These are phyloP conservation scores for Vinca minor DNA, from an alignment of 257 asterid genomes.

Conservation along the genomic window DNA sequence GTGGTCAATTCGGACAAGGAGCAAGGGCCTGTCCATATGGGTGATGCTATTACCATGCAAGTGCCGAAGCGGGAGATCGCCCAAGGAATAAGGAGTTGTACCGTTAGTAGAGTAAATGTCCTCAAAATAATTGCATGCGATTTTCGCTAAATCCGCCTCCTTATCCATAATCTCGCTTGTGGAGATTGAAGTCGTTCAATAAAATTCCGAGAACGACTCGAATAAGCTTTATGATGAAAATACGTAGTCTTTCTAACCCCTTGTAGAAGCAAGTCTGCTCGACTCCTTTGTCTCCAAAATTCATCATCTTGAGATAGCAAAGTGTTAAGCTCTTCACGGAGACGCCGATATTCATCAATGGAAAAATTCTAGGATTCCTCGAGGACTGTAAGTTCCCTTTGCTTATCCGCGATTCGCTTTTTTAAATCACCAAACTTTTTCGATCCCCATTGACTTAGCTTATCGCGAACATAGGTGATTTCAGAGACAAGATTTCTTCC, in stretches of 20 bases:
- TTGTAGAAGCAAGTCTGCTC: not conserved
- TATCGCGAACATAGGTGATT: no score
- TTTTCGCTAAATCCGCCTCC: not conserved
- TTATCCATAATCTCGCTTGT: not conserved
- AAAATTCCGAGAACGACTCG: not conserved
- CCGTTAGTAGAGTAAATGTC: not conserved
- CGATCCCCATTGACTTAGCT: no score
- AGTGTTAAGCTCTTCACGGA: no score
- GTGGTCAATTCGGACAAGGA: not conserved
- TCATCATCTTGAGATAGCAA: no score
- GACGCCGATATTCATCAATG: no score
- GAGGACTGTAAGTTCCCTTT: no score
- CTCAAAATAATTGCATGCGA: not conserved
- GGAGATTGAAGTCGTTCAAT: no score
- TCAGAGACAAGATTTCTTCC: no score
- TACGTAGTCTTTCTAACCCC: not conserved
- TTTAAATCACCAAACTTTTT: no score
- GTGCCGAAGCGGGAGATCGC: not conserved
- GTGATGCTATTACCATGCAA: not conserved
- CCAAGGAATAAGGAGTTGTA: not conserved
- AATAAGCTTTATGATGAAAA: not conserved
- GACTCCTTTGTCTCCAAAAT: not conserved
- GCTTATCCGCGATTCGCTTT: no score
- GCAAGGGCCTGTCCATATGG: not conserved
- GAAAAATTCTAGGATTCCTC: no score